Conservation (phyloP, 805 yeast species). For the Monosporozyma solicola region DNA sequence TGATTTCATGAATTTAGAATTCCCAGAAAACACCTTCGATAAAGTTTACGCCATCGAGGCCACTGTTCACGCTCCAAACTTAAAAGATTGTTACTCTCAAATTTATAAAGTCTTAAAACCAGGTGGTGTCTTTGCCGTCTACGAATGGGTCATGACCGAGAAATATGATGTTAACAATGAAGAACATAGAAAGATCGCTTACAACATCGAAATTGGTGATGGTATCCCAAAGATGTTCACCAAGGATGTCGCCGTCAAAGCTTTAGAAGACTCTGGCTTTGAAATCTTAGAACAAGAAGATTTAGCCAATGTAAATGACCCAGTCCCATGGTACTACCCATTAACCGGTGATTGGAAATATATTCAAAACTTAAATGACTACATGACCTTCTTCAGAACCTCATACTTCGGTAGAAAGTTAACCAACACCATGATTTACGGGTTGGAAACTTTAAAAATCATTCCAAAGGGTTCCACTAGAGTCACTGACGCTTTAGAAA, state of each 20-base stretch:
- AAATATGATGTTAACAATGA: slow-evolving; percentile 76
- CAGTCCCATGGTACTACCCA: slow-evolving; percentile 96
- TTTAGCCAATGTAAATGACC: slow-evolving; percentile 73
- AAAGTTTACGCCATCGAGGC: slow-evolving; percentile 98
- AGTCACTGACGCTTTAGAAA: slow-evolving; percentile 89
- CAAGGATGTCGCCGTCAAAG: slow-evolving; percentile 77
- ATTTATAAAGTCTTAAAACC: slow-evolving; percentile 94
- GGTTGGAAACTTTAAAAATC: slow-evolving; percentile 75
- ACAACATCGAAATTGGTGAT: slow-evolving; percentile 96
- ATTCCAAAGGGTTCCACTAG: slow-evolving; percentile 90
- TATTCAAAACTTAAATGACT: slow-evolving; percentile 68
- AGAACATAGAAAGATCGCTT: slow-evolving; percentile 88
- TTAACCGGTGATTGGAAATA: slow-evolving; percentile 89
- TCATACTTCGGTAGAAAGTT: slow-evolving; percentile 75
- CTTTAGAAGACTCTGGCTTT: slow-evolving; percentile 81
- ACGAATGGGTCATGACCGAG: slow-evolving; percentile 99
- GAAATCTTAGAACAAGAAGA: slow-evolving; percentile 68
- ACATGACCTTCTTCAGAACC: slow-evolving; percentile 81
- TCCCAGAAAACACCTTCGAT: slow-evolving; percentile 80
- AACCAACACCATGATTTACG: slow-evolving; percentile 71
- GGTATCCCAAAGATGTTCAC: slow-evolving; percentile 97
- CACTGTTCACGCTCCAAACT: slow-evolving; percentile 93
- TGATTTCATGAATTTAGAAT: slow-evolving; percentile 98
- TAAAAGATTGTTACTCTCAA: slow-evolving; percentile 92
- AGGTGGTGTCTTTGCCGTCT: slow-evolving; percentile 95